Evolutionary conservation across 352 stramenopile species (phyloP), one percentile per base, ranked within the genome.

Genomic region (Globisporangium spiculum): DNA sequence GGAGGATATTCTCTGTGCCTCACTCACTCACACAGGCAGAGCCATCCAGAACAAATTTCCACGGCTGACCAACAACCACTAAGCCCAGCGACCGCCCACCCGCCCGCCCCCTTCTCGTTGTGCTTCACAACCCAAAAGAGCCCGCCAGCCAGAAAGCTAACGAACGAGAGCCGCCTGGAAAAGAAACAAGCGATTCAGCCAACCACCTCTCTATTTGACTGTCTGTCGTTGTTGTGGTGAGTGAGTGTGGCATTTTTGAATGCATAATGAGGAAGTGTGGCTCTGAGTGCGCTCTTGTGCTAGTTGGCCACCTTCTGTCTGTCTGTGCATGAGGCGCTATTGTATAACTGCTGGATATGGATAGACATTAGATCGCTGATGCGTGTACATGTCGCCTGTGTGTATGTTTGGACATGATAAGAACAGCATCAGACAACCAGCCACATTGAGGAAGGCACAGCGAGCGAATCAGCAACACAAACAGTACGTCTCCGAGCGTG

Each of bases 31-130:
- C 27, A 55, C n/a, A 56, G 14, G 3, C 50, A 16, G 3, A 32
- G 16, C 38, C 32, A 22, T 38, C 22, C 61, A 81, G 12, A 71
- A 76, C 55, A 57, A 81, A 79, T 77, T 75, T 71, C 66, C 74
- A 30, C 53, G n/a, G 66, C 16, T 56, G 72, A 64, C 41, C 72
- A 75, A 74, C 75, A 78, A 74, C 72, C 73, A 70, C 69, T 24
- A 1, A 36, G n/a, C 7, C 48, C 48, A 32, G 30, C 24, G 32
- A 7, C 32, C 32, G 32, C 32, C 32, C 32, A 44, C 55, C 7
- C 5, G 52, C 55, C 7, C 5, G 18, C 18, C 3, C 46, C 8
- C 36, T 66, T 55, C 55, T 75, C 64, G 65, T 69, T 68, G 60
- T 54, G 36, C 38, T 27, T 64, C 46, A 34, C 38, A 55, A 56